Evolutionary conservation across 1,284 basidiomycete genomes (phyloP).

Genomic region (Heterobasidion irregulare): DNA sequence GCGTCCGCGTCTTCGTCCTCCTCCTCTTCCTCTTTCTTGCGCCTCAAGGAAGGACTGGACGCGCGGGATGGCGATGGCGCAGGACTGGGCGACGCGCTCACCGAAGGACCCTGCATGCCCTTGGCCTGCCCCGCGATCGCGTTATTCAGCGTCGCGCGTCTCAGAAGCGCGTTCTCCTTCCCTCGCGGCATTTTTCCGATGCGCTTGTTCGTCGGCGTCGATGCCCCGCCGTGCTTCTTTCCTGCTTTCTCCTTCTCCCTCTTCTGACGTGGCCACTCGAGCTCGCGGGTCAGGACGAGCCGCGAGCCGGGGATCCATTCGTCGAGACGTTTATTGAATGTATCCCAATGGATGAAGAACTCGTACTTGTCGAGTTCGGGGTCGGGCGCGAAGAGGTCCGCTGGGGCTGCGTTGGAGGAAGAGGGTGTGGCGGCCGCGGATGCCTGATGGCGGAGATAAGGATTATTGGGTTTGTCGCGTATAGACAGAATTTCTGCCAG

Average conservation of each 20-base stretch:
- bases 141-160: constrained; percentile 13
- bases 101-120: constrained; percentile 3
- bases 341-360: constrained; percentile 96
- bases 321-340: constrained; percentile 97
- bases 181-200: constrained; percentile 27
- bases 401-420: constrained; percentile 27
- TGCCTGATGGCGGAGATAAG: constrained; percentile 30
- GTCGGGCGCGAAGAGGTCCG: constrained; percentile 27
- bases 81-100: constrained; percentile 15
- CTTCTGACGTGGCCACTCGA: constrained; percentile 96
- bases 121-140: constrained; percentile 7
- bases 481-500: constrained; percentile 92
- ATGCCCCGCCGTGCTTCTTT: constrained; percentile 10
- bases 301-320: constrained; percentile 95
- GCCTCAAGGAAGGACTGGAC: constrained; percentile 58
- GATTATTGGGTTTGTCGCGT: constrained; percentile 71
- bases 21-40: constrained; percentile 59
- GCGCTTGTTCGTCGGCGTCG: constrained; percentile 12
- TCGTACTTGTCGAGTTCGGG: constrained; percentile 74
- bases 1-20: constrained; percentile 49
- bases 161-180: constrained; percentile 26
- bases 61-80: constrained; percentile 36
- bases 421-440: constrained; percentile 3
- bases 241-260: constrained; percentile 29
- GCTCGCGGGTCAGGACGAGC: constrained; percentile 76